Percentiles rank a stretch among this genome's conserved stretches.
Conservation (phyloP, 2,329 filamentous ascomycete species). For the Juglanconis oblonga region DNA sequence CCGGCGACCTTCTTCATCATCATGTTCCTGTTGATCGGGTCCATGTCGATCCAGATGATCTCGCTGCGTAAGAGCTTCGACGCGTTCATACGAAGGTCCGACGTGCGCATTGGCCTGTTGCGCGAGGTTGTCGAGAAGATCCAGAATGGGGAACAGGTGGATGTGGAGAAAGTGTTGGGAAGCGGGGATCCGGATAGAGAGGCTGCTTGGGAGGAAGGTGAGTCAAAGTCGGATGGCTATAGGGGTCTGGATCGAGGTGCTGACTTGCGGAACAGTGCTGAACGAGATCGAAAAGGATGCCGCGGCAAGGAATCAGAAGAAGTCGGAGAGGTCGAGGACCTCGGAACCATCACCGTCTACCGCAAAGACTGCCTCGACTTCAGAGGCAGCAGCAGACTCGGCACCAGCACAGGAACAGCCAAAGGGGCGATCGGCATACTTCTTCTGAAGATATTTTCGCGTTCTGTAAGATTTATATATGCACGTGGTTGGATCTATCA, state of each 20-base stretch:
- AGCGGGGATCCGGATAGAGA: constrained; percentile 74
- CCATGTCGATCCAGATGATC: constrained; percentile 93
- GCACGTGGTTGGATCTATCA: constrained; percentile 29
- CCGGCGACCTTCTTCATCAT: constrained; percentile 79
- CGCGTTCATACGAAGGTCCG: constrained; percentile 70
- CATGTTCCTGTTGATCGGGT: constrained; percentile 85
- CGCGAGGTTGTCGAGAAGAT: constrained; percentile 72
- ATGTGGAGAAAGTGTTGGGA: constrained; percentile 79
- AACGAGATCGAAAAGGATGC: constrained; percentile 66
- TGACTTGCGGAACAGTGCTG: constrained; percentile 46
- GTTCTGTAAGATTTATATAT: constrained; percentile 16
- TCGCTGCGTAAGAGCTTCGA: constrained; percentile 72
- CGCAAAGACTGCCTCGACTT: constrained; percentile 25
- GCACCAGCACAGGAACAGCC: constrained; percentile 20
- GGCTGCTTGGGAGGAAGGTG: constrained; percentile 83
- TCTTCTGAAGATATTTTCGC: constrained; percentile 42
- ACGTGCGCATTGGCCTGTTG: constrained; percentile 73
- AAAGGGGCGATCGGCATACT: constrained; percentile 39
- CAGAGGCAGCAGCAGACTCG: constrained; percentile 20
- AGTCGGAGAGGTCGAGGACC: constrained; percentile 36
- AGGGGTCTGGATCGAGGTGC: too few species aligned
- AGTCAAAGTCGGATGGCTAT: constrained; percentile 24
- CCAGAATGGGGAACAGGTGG: constrained; percentile 71
- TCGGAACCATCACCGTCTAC: constrained; percentile 22
- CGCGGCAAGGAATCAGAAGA: constrained; percentile 44